These are phyloP conservation scores for Pythium graminicola DNA, from an alignment of 352 stramenopile genomes.

Conservation along the genomic window DNA sequence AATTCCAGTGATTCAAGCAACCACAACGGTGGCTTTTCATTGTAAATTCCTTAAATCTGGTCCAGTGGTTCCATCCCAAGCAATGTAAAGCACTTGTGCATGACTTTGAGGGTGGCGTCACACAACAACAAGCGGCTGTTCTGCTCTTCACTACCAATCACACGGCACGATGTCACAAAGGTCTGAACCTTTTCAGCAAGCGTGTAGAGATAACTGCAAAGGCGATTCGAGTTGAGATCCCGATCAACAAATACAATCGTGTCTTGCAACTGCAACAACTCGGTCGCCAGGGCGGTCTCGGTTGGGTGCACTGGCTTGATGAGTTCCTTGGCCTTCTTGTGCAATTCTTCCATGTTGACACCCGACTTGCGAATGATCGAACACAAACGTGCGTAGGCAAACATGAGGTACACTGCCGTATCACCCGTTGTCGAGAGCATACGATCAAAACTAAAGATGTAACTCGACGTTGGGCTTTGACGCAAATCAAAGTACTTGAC, in stretches of 20 bases:
- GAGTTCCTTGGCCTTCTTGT: constrained; percentile 42
- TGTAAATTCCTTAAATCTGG: constrained; percentile 80
- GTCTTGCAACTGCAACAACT: constrained; percentile 96
- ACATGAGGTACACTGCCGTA: constrained; percentile 99
- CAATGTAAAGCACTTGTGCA: constrained; percentile 91
- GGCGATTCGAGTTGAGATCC: constrained; percentile 95
- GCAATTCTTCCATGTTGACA: constrained; percentile 75
- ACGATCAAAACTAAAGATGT: constrained; percentile 98
- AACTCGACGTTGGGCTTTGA: constrained; percentile 97
- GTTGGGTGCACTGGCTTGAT: constrained; percentile 72
- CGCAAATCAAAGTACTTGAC: constrained; percentile 99
- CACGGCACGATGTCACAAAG: constrained; percentile 98
- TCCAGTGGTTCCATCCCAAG: constrained; percentile 92
- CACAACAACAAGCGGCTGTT: constrained; percentile 96
- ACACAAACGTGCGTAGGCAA: constrained; percentile 96
- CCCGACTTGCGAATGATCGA: constrained; percentile 95
- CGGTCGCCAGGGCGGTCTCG: constrained; percentile 89
- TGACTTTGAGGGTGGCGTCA: constrained; percentile 92
- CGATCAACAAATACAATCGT: constrained; percentile 91
- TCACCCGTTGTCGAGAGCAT: constrained; percentile 99
- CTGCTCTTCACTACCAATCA: constrained; percentile 94
- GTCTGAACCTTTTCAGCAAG: constrained; percentile 95
- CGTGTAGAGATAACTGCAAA: constrained; percentile 98
- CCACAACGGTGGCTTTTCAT: not conserved
- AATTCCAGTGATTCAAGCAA: not conserved